Base-by-base conservation (phyloP, 306 rosid species). In the Lupinus albus region DNA sequence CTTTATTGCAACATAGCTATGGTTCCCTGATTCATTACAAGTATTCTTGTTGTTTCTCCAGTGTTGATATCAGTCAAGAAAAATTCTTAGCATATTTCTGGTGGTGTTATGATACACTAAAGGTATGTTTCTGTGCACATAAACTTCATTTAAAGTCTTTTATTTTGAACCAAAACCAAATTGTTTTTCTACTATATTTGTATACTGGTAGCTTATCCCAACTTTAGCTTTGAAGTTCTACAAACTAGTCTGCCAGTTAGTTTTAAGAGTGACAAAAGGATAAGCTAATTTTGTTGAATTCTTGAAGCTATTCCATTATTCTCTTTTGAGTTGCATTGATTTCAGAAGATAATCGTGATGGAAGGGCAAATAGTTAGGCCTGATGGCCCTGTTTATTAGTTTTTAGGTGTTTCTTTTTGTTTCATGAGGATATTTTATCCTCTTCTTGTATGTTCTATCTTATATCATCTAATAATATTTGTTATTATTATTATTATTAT, bases 21-120 rank as follows among this genome's bases (percentile, higher is more conserved):
- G 21, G 47, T 65, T 64, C 39, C 47, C 45, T 69, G 69, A 64
- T 74, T 25, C 20, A 35, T 54, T 50, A 35, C 21, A 64, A 59
- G 32, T 57, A 16, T 32, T 72, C 25, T 76, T 67, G 61, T 74
- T 61, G 30, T 59, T 70, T 64, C 64, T 77, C 68, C 96, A 94
- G 99, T 36, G 36, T 68, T 61, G 86, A 92, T 68, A 85, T 92
- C 62, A 55, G 80, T 18, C 85, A 87, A 78, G 90, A 85, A 70
- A 25, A 25, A 57, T 92, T 85, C 74, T 66, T 92, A 75, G 89
- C 89, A 41, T 89, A 89, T 79, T 92, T 92, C 86, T 92, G 97
- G 97, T 92, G 95, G 89, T 92, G 96, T 72, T 92, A 77, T 68
- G 85, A 91, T 72, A 82, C 87, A 73, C 70, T 91, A 38, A 85